These are phyloP conservation scores for Xylaria sp. DNA, from an alignment of 2,329 filamentous ascomycete genomes.

Conservation along the genomic window DNA sequence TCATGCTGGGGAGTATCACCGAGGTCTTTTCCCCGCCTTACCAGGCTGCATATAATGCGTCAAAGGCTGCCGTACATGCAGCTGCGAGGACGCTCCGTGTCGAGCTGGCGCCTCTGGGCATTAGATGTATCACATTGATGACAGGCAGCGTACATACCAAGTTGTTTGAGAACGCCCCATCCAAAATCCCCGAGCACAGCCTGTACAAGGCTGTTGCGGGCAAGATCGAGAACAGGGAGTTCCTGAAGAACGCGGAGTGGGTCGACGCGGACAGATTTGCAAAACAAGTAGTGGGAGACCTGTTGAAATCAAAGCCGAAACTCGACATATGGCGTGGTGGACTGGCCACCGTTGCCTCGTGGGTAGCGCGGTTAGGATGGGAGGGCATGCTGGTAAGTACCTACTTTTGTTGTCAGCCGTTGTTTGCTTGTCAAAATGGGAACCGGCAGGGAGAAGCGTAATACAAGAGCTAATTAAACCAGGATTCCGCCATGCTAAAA, in stretches of 20 bases:
- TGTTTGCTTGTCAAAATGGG: neutral
- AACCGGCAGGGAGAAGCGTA: neutral
- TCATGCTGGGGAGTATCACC: conserved; percentile 48
- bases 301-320: conserved; percentile 43
- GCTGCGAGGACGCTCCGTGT: conserved; percentile 45
- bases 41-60: conserved; percentile 48
- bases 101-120: conserved; percentile 50
- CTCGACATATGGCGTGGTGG: conserved; percentile 48
- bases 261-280: conserved; percentile 47
- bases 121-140: conserved; percentile 48
- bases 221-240: conserved; percentile 45
- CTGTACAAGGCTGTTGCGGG: conserved; percentile 44
- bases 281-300: conserved; percentile 45
- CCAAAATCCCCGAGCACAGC: conserved; percentile 46
- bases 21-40: conserved; percentile 48
- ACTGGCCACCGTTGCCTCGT: conserved; percentile 44
- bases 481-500: conserved; percentile 43
- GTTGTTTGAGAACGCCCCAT: conserved; percentile 45
- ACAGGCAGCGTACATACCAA: conserved; percentile 48
- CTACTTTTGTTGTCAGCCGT: conserved; percentile 12
- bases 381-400: conserved; percentile 49
- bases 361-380: conserved; percentile 49
- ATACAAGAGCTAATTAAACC: conserved; percentile 22
- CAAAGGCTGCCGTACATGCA: conserved; percentile 48
- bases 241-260: conserved; percentile 44